Evolutionary conservation across 2,329 filamentous ascomycete genomes (phyloP).

Genomic region (Rutstroemia sydowiana): DNA sequence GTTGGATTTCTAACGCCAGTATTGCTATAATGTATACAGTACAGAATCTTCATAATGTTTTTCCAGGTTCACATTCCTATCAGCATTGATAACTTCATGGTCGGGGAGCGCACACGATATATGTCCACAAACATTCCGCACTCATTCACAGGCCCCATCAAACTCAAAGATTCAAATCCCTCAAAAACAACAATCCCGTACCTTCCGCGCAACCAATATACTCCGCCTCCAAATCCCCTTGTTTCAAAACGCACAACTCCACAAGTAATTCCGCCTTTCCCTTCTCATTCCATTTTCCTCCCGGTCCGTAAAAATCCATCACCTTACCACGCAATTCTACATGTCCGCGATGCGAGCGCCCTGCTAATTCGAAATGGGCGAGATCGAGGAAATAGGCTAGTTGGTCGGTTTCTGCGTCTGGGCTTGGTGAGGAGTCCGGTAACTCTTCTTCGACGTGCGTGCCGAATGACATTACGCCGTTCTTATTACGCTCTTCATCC

Average conservation of each 20-base stretch:
- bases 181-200: slow-evolving; percentile 33
- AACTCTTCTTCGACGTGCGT: slow-evolving; percentile 10
- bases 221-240: slow-evolving; percentile 23
- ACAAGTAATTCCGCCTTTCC: slow-evolving; percentile 14
- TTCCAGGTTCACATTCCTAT: no score
- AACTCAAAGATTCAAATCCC: no score
- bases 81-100: no score
- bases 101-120: background rate
- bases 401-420: slow-evolving; percentile 14
- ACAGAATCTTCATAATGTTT: no score
- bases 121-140: background rate
- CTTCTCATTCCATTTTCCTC: slow-evolving; percentile 11
- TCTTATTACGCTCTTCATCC: slow-evolving; percentile 12
- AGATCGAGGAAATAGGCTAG: slow-evolving; percentile 19
- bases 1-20: no score
- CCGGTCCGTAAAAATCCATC: slow-evolving; percentile 15
- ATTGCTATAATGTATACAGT: no score
- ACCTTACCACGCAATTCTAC: slow-evolving; percentile 13
- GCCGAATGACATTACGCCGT: slow-evolving; percentile 13
- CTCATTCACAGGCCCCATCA: background rate
- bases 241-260: slow-evolving; percentile 16
- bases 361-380: slow-evolving; percentile 17
- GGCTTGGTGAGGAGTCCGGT: background rate
- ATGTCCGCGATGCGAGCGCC: slow-evolving; percentile 13
- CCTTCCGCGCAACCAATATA: slow-evolving; percentile 21